Evolutionary conservation across 352 stramenopile genomes (phyloP).

Genomic region (Pythium apleroticum): DNA sequence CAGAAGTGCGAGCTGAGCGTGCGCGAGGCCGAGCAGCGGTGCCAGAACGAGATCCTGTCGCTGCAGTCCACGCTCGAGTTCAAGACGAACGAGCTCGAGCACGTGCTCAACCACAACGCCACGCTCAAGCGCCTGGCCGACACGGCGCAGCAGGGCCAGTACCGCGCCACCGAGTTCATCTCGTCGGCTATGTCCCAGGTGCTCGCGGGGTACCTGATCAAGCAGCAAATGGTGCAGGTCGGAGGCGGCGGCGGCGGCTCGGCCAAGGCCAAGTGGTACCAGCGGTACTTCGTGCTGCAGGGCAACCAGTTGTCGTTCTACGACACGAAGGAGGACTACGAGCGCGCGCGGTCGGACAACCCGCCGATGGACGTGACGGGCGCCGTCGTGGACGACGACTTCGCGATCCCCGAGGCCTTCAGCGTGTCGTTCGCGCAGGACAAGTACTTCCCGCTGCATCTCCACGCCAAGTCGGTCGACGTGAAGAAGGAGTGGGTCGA

Average conservation of each 20-base stretch:
- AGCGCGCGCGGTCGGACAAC: constrained; percentile 76
- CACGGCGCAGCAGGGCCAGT: constrained; percentile 83
- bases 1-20: constrained; percentile 78
- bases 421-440: constrained; percentile 78
- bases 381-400: constrained; percentile 74
- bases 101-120: constrained; percentile 86
- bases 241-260: constrained; percentile 14
- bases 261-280: constrained; percentile 74
- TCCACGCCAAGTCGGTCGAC: constrained; percentile 80
- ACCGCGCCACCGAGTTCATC: constrained; percentile 82
- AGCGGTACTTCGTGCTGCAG: constrained; percentile 86
- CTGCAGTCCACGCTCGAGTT: constrained; percentile 78
- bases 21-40: constrained; percentile 76
- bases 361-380: constrained; percentile 80
- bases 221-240: constrained; percentile 62
- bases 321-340: constrained; percentile 87
- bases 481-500: constrained; percentile 82
- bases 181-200: constrained; percentile 65
- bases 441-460: constrained; percentile 77
- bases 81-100: constrained; percentile 86
- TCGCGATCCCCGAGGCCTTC: constrained; percentile 77
- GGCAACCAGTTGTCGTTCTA: constrained; percentile 78
- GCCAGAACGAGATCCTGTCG: constrained; percentile 56
- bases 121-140: constrained; percentile 86
- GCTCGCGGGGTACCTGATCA: constrained; percentile 85